These are phyloP conservation scores for Sclerotinia subarctica DNA, from an alignment of 2,329 filamentous ascomycete species.

Conservation along the genomic window DNA sequence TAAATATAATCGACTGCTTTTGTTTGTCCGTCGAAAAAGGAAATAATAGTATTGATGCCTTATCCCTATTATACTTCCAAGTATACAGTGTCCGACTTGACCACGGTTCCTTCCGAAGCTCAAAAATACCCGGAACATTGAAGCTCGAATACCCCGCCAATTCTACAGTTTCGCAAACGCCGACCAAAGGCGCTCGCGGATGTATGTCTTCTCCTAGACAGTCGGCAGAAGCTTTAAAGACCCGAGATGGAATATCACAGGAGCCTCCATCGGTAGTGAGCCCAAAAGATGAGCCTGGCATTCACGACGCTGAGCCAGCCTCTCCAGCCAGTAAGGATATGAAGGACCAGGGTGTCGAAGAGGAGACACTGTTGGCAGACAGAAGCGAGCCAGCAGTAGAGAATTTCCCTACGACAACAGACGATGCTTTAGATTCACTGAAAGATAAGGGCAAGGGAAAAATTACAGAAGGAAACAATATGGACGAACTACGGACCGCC, in stretches of 20 bases:
- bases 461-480: slow-evolving; percentile 8
- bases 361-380: slow-evolving; percentile 9
- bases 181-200: slow-evolving; percentile 33
- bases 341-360: slow-evolving; percentile 11
- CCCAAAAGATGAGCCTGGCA: slow-evolving; percentile 12
- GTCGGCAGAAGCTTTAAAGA: slow-evolving; percentile 30
- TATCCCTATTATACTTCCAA: background rate
- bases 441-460: slow-evolving; percentile 5
- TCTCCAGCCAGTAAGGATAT: slow-evolving; percentile 20
- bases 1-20: background rate
- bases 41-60: slow-evolving; percentile 1
- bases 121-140: slow-evolving; percentile 13
- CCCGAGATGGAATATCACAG: slow-evolving; percentile 30
- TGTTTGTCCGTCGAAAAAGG: background rate
- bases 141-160: slow-evolving; percentile 36
- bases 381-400: slow-evolving; percentile 11
- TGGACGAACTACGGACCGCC: background rate
- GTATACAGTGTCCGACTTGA: background rate
- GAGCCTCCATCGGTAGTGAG: slow-evolving; percentile 9
- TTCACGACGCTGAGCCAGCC: slow-evolving; percentile 6
- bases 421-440: slow-evolving; percentile 10
- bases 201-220: slow-evolving; percentile 39
- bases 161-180: slow-evolving; percentile 26
- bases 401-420: background rate
- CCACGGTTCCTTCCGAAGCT: slow-evolving; percentile 3